Evolutionary conservation across 1,284 basidiomycete genomes (phyloP).

Genomic region (Thecaphora frezii): DNA sequence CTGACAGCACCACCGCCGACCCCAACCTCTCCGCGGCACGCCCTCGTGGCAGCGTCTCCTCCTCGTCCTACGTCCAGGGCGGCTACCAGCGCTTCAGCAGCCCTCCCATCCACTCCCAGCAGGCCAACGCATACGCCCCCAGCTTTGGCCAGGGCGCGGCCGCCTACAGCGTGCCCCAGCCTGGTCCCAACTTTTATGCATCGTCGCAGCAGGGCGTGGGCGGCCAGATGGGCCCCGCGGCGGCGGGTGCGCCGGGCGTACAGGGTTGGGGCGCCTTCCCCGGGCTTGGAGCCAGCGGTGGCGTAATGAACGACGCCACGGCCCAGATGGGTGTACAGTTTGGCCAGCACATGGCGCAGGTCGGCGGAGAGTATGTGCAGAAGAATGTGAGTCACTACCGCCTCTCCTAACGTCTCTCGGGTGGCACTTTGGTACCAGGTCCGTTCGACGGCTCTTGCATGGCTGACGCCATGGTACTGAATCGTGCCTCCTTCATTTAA

Average conservation of each 20-base stretch:
- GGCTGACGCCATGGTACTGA: too few species aligned
- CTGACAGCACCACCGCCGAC: constrained; percentile 18
- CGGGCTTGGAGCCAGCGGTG: constrained; percentile 15
- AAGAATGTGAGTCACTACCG: constrained; percentile 71
- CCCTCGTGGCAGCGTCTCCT: constrained; percentile 18
- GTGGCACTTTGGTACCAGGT: not conserved
- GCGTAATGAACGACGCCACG: constrained; percentile 80
- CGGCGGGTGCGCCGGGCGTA: constrained; percentile 3
- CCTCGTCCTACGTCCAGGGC: constrained; percentile 14
- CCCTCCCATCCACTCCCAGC: constrained; percentile 30
- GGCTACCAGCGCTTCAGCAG: constrained; percentile 38
- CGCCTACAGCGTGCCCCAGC: not conserved
- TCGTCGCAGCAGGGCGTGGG: not conserved
- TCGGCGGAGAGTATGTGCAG: constrained; percentile 93
- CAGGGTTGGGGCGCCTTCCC: constrained; percentile 18
- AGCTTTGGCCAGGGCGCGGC: constrained; percentile 1
- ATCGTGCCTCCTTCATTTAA: too few species aligned
- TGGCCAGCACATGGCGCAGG: constrained; percentile 84
- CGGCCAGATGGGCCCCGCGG: not conserved
- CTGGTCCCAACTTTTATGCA: not conserved
- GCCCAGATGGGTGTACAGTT: constrained; percentile 96
- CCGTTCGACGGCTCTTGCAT: too few species aligned
- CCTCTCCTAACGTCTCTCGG: too few species aligned
- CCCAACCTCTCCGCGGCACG: constrained; percentile 28
- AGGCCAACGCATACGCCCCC: constrained; percentile 7